Evolutionary conservation across 306 rosid genomes (phyloP), one percentile per base, ranked within the genome.

Genomic region (Castanea mollissima): DNA sequence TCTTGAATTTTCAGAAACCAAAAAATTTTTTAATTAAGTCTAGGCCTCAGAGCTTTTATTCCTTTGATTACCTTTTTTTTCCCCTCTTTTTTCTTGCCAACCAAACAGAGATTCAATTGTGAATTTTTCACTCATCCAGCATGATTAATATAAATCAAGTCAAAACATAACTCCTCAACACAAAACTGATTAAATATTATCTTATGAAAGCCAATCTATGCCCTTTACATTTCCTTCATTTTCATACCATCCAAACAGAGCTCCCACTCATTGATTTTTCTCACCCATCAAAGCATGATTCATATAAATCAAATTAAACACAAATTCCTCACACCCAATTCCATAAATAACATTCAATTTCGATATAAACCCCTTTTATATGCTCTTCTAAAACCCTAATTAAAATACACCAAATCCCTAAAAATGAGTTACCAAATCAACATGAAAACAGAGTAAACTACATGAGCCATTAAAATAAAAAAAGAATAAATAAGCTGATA

Each of bases 361-460:
- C 59, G 14, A 13, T 19, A 5, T 11, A 12, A 62, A 55, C 11
- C 4, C 68, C 23, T 2, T 2, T 52, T 69, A 31, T 31, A 74
- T 41, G 46, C 64, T 46, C 20, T 74, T 29, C 71, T 31, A 59
- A 75, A 76, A 70, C 71, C 74, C 81, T 35, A 76, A 38, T 2
- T 13, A 21, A 25, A 59, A 41, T 19, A 31, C 20, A 18, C 71
- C 34, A 32, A 21, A 65, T 10, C 13, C 49, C 23, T 6, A 65
- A 3, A 2, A 16, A 32, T 31, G 46, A 29, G 20, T 65, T 23
- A 60, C 18, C 20, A 16, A 32, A 5, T 6, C 2, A 65, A 20
- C 44, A 35, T 35, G 44, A 35, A 35, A 9, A 38, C 2, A 34
- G 38, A 38, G 44, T 35, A 35, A 35, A 57, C 29, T 8, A 57